Base-by-base conservation (phyloP, 2,329 filamentous ascomycete genomes). In the Fusarium sterilihyphosum region DNA sequence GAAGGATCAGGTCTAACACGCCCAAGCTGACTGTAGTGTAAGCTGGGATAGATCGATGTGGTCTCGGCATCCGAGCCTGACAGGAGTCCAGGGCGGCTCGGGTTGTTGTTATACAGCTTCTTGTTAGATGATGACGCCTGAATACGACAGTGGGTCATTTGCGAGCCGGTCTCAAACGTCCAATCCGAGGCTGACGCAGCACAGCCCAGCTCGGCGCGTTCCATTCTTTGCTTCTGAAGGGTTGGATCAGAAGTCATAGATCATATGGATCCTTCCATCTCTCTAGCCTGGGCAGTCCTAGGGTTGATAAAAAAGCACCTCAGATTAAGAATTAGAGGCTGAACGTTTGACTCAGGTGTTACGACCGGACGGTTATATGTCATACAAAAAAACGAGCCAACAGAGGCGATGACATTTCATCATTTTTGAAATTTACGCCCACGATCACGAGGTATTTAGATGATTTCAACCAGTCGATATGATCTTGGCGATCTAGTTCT, bases 171-270 rank as follows among this genome's bases (percentile, higher is more conserved):
- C 61, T 22, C 59, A 59, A 47, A 49, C 62, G 40, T 50, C 68
- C 66, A 70, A 77, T 68, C 71, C 50, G 64, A 61, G 70, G 64
- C 59, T 50, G 62, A 77, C 61, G 70, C 69, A 73, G 70, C 71
- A 68, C 69, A 61, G 59, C 67, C 38, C 40, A 61, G 56, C n/a
- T 65, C 64, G 52, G 64, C 65, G 64, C 46, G 64, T 74, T 67
- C 65, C 68, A 64, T 68, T 68, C 63, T 56, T 77, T 78, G 61
- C 50, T 60, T 63, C 61, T 66, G 66, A 64, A 35, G 54, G 63
- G 50, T 66, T 74, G 70, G 76, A 53, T 67, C 65, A 65, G 41
- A 58, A 68, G 66, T 61, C 58, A 77, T 72, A 60, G 53, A 61
- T 66, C 31, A 35, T 35, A 70, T 43, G 66, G 65, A 46, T 52